Percentiles rank a stretch among this genome's conserved stretches.
Conservation (phyloP, 345 rosid genomes). For the Orychophragmus violaceus region DNA sequence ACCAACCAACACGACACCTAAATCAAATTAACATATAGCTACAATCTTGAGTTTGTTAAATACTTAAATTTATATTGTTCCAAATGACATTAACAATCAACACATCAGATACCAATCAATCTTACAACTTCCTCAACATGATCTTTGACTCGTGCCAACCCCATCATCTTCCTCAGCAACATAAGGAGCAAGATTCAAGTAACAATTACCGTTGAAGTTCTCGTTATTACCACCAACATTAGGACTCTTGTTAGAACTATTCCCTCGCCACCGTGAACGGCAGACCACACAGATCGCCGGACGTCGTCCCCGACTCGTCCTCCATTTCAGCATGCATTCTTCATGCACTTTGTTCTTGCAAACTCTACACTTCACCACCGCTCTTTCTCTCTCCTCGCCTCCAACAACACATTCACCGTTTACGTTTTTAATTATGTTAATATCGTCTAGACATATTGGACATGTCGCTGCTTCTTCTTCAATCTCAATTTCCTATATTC, state of each 20-base stretch:
- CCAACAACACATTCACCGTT: neutral
- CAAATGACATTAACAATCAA: neutral
- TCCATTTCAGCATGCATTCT: slow-evolving; percentile 75
- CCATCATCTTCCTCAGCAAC: slow-evolving; percentile 31
- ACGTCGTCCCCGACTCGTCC: slow-evolving; percentile 65
- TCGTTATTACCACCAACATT: slow-evolving; percentile 13
- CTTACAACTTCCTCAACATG: slow-evolving; percentile 14
- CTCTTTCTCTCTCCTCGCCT: slow-evolving; percentile 20
- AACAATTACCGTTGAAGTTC: slow-evolving; percentile 26
- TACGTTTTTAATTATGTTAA: neutral
- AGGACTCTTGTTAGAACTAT: neutral
- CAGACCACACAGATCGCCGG: slow-evolving; percentile 67
- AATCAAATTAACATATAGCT: neutral
- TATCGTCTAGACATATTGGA: slow-evolving; percentile 74
- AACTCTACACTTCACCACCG: slow-evolving; percentile 50
- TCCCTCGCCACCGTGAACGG: slow-evolving; percentile 76
- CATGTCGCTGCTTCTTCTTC: slow-evolving; percentile 43
- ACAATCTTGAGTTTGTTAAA: neutral
- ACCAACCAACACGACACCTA: neutral
- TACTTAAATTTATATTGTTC: neutral
- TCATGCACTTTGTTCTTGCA: slow-evolving; percentile 73
- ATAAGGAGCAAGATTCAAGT: slow-evolving; percentile 68
- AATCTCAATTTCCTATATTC: slow-evolving; percentile 5
- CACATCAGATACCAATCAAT: neutral
- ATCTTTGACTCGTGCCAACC: slow-evolving; percentile 27